These are phyloP conservation scores for Salix dunnii DNA, from an alignment of 345 rosid species.

Conservation along the genomic window DNA sequence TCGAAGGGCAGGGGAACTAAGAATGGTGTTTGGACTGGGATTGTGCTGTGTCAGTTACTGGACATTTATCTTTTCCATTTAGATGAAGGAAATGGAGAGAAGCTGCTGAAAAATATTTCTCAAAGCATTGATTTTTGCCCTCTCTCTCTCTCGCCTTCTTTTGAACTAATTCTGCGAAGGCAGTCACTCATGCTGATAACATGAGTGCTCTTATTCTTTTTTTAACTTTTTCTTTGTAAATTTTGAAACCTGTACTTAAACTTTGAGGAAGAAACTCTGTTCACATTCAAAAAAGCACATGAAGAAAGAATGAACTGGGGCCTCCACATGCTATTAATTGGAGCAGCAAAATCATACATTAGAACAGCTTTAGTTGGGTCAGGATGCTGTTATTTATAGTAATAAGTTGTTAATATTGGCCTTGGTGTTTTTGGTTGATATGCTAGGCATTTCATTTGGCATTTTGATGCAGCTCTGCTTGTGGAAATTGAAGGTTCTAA, in stretches of 20 bases:
- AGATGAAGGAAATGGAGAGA: neutral
- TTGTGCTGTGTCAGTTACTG: neutral
- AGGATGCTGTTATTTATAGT: neutral
- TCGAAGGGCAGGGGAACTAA: neutral
- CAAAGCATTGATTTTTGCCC: too few relatives aligned
- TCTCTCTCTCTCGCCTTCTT: too few relatives aligned
- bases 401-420: neutral
- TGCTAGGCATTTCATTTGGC: neutral
- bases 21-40: neutral
- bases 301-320: neutral
- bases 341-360: neutral
- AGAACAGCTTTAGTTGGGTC: neutral
- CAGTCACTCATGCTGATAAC: too few relatives aligned
- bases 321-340: neutral
- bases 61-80: neutral
- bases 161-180: too few relatives aligned
- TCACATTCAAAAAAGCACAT: neutral
- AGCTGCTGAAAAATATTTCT: too few relatives aligned
- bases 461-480: too few relatives aligned
- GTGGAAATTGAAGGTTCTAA: too few relatives aligned
- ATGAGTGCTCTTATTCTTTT: too few relatives aligned
- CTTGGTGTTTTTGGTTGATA: neutral
- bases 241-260: too few relatives aligned
- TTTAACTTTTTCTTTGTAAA: too few relatives aligned
- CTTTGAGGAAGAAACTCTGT: neutral